Evolutionary conservation across 169 alveolate genomes (phyloP).

Genomic region (Plasmodium fragile): DNA sequence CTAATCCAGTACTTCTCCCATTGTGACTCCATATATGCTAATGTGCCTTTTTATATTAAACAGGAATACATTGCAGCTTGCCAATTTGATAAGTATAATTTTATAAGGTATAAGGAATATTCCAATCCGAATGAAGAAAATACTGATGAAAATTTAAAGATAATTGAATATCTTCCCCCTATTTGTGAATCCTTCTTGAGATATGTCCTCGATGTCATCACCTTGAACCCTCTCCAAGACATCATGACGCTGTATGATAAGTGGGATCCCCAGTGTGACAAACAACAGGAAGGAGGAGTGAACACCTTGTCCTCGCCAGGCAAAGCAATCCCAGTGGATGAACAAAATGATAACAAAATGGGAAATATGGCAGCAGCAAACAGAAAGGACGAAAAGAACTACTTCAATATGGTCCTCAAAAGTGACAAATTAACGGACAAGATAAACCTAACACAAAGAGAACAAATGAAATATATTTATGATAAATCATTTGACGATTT

Average conservation of each 20-base stretch:
- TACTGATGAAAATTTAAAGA: conserved; percentile 81
- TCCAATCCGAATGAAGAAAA: conserved; percentile 80
- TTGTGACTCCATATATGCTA: conserved; percentile 80
- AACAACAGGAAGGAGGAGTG: not conserved
- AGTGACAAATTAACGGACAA: conserved; percentile 61
- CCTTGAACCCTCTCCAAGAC: conserved; percentile 46
- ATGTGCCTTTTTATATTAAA: conserved; percentile 83
- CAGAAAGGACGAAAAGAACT: conserved; percentile 44
- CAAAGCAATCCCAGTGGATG: conserved; percentile 39
- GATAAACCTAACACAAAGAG: conserved; percentile 65
- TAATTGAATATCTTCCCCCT: conserved; percentile 81
- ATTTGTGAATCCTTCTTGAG: conserved; percentile 84
- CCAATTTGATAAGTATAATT: conserved; percentile 80
- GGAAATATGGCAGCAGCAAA: conserved; percentile 18
- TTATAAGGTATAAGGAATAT: conserved; percentile 84
- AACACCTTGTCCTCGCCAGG: not conserved
- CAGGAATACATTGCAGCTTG: conserved; percentile 84
- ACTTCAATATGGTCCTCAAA: conserved; percentile 30
- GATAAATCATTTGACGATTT: conserved; percentile 69
- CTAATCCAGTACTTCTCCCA: conserved; percentile 78
- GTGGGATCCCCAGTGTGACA: not conserved
- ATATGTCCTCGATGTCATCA: conserved; percentile 63
- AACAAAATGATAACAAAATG: conserved; percentile 44
- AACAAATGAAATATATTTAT: conserved; percentile 56
- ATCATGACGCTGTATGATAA: conserved; percentile 25